Evolutionary conservation across 768 basidiomycete species (phyloP).

Genomic region (Suillus subalutaceus): DNA sequence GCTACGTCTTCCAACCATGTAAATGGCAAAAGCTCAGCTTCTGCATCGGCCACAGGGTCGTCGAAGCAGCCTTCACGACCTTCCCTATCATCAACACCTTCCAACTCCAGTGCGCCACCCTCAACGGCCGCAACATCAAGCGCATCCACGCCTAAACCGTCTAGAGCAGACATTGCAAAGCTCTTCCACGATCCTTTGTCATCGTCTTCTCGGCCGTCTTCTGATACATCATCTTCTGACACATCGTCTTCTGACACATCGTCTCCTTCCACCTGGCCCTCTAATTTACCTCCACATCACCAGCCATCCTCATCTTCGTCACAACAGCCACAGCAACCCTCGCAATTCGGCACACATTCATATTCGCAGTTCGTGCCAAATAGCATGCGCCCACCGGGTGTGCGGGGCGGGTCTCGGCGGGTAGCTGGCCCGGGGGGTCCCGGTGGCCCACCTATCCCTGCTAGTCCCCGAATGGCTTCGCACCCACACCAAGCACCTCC

Average conservation of each 20-base stretch:
- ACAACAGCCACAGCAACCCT: conserved; percentile 31
- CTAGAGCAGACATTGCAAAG: conserved; percentile 43
- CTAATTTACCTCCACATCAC: conserved; percentile 53
- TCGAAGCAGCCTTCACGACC: conserved; percentile 34
- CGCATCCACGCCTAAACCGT: conserved; percentile 30
- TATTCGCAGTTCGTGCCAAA: conserved; percentile 54
- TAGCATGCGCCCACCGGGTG: conserved; percentile 52
- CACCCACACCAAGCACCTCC: conserved; percentile 58
- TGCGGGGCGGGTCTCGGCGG: conserved; percentile 48
- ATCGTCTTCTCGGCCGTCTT: conserved; percentile 48
- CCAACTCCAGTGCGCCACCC: conserved; percentile 32
- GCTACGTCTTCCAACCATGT: conserved; percentile 48
- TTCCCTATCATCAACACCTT: conserved; percentile 22
- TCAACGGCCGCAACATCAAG: conserved; percentile 34
- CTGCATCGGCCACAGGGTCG: conserved; percentile 43
- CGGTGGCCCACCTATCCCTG: conserved; percentile 51
- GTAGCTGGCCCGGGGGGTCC: conserved; percentile 53
- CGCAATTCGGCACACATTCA: conserved; percentile 47
- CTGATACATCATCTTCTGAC: conserved; percentile 57
- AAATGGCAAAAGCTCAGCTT: conserved; percentile 51
- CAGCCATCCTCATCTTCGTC: conserved; percentile 39
- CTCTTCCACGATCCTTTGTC: conserved; percentile 43
- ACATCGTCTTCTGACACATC: conserved; percentile 51
- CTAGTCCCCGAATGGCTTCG: conserved; percentile 69
- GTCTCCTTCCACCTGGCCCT: conserved; percentile 58